Evolutionary conservation across 2,329 filamentous ascomycete genomes (phyloP).

Genomic region (Alternaria sp.): DNA sequence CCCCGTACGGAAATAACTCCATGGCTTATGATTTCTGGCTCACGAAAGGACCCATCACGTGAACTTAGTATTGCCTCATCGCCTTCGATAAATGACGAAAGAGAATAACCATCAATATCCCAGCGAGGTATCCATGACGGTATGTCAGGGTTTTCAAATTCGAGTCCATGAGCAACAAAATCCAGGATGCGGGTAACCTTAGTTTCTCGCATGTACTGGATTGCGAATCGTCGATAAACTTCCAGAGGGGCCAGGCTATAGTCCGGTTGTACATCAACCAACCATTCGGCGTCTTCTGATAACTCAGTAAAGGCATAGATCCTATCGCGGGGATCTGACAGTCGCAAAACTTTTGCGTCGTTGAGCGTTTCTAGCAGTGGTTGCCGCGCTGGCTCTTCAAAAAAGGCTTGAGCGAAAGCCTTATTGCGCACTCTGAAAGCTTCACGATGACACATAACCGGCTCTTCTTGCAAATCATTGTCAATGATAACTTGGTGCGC

Average conservation of each 20-base stretch:
- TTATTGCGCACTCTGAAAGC: background rate
- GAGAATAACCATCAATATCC: background rate
- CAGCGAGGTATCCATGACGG: background rate
- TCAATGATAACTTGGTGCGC: background rate
- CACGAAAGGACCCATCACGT: background rate
- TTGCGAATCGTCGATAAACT: background rate
- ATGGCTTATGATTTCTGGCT: background rate
- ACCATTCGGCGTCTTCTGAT: rapidly evolving
- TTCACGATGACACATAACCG: background rate
- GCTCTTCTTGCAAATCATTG: background rate
- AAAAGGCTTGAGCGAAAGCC: background rate
- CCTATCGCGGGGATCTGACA: background rate
- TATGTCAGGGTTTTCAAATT: background rate
- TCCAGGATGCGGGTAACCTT: background rate
- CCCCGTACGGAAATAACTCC: background rate
- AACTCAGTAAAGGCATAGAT: background rate
- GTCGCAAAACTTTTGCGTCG: background rate
- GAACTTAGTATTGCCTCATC: background rate
- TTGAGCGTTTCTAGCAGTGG: background rate
- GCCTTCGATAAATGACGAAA: background rate
- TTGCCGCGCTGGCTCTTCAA: background rate
- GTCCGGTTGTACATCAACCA: background rate
- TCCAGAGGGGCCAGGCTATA: background rate
- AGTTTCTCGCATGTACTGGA: background rate
- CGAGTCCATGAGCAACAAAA: background rate